Evolutionary conservation across 345 rosid genomes (phyloP).

Genomic region (Psidium friedrichsthalianum): DNA sequence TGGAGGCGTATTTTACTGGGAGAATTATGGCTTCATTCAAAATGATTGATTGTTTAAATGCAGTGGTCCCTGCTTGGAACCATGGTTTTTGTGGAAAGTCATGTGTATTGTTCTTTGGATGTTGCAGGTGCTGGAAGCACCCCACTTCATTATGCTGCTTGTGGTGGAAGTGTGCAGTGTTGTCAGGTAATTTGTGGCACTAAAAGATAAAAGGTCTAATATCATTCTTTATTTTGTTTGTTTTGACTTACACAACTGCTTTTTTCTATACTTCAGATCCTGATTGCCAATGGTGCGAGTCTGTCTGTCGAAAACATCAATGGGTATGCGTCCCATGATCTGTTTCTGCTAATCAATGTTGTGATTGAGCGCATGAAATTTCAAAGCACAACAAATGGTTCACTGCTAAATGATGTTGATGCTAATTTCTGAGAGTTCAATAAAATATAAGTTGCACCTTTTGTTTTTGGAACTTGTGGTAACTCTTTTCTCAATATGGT

Average conservation of each 20-base stretch:
- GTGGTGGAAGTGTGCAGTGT: slow-evolving; percentile 90
- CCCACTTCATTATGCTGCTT: slow-evolving; percentile 92
- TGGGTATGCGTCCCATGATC: slow-evolving; percentile 36
- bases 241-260: neutral
- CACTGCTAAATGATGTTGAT: neutral
- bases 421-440: neutral
- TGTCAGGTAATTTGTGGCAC: slow-evolving; percentile 55
- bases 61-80: neutral
- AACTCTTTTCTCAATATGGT: neutral
- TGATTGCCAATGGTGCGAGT: slow-evolving; percentile 76
- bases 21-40: neutral
- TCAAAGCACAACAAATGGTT: neutral
- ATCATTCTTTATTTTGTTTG: neutral
- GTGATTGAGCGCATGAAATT: neutral
- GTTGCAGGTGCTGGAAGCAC: slow-evolving; percentile 90
- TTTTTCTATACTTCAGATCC: slow-evolving; percentile 34
- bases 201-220: neutral
- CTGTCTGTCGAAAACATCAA: slow-evolving; percentile 62
- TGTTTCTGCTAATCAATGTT: neutral
- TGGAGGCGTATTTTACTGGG: neutral
- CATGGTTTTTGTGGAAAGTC: neutral
- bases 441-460: neutral
- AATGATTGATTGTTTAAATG: neutral
- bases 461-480: neutral
- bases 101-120: neutral